These are phyloP conservation scores for Kregervanrija fluxuum DNA, from an alignment of 805 yeast genomes.

Conservation along the genomic window DNA sequence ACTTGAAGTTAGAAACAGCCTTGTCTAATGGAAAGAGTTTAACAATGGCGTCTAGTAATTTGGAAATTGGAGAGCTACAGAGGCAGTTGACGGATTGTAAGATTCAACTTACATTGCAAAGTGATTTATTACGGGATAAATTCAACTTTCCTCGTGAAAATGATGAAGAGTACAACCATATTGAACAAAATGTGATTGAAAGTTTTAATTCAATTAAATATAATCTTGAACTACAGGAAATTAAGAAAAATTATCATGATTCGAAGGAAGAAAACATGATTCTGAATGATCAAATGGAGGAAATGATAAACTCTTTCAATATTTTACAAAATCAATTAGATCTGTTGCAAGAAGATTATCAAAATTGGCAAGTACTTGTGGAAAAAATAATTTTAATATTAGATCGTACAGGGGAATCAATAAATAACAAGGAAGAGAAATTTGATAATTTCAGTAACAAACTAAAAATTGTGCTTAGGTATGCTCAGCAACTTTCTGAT, in stretches of 20 bases:
- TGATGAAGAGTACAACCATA: neutral
- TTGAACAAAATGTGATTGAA: too few relatives aligned
- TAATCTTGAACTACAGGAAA: too few relatives aligned
- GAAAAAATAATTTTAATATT: conserved; percentile 6
- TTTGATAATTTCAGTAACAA: conserved; percentile 6
- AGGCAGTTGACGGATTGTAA: conserved; percentile 28
- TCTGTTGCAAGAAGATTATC: conserved; percentile 12
- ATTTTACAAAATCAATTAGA: conserved; percentile 13
- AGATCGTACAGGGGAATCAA: neutral
- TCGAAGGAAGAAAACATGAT: conserved; percentile 9
- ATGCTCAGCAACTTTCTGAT: neutral
- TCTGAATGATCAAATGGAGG: conserved; percentile 14
- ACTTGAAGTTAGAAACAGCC: too few relatives aligned
- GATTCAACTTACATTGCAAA: conserved; percentile 26
- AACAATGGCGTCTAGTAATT: too few relatives aligned
- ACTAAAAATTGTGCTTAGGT: conserved; percentile 1
- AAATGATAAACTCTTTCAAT: conserved; percentile 13
- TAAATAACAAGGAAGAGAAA: neutral
- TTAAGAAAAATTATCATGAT: neutral
- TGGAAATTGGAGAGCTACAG: conserved; percentile 22
- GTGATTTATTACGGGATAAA: conserved; percentile 22
- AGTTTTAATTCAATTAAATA: too few relatives aligned
- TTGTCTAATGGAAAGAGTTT: too few relatives aligned
- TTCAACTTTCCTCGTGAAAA: neutral
- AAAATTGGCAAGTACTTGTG: conserved; percentile 8